Conservation (phyloP, 2,329 filamentous ascomycete genomes). For the Ophiostoma triangulosporum region DNA sequence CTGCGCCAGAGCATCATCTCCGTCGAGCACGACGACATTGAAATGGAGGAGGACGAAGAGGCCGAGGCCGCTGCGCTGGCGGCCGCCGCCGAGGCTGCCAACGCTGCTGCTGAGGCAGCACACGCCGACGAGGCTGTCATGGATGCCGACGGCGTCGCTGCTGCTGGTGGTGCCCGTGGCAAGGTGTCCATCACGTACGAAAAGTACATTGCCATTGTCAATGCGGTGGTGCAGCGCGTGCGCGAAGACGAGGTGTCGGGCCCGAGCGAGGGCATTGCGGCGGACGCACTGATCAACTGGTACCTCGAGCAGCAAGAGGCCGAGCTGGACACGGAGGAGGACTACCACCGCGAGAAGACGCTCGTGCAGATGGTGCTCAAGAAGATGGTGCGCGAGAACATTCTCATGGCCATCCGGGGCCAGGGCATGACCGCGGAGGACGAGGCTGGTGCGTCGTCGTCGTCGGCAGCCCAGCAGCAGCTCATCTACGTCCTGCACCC, state of each 20-base stretch:
- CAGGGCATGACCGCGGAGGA: conserved; percentile 37
- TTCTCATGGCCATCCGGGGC: conserved; percentile 66
- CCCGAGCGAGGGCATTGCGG: conserved; percentile 69
- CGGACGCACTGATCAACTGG: conserved; percentile 71
- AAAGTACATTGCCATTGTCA: conserved; percentile 85
- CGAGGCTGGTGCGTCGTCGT: not conserved
- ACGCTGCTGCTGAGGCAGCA: conserved; percentile 29
- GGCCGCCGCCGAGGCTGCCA: conserved; percentile 23
- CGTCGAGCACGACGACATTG: conserved; percentile 94
- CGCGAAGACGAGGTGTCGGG: conserved; percentile 63
- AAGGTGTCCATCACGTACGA: conserved; percentile 91
- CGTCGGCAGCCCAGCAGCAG: conserved; percentile 26
- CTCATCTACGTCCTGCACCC: conserved; percentile 84
- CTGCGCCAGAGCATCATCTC: conserved; percentile 91
- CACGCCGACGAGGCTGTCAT: conserved; percentile 29
- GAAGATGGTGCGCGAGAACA: conserved; percentile 92
- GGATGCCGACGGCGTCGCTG: conserved; percentile 9
- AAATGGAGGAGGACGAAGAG: conserved; percentile 66
- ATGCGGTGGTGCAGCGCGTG: conserved; percentile 68
- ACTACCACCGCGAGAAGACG: conserved; percentile 59
- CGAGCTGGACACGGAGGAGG: conserved; percentile 68
- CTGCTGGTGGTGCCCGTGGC: conserved; percentile 18
- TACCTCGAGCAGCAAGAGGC: conserved; percentile 86
- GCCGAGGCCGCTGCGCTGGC: conserved; percentile 4
- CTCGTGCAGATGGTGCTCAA: conserved; percentile 77